Conservation (phyloP, 371 early-diverging fungal genomes). For the Lichtheimia ramosa region DNA sequence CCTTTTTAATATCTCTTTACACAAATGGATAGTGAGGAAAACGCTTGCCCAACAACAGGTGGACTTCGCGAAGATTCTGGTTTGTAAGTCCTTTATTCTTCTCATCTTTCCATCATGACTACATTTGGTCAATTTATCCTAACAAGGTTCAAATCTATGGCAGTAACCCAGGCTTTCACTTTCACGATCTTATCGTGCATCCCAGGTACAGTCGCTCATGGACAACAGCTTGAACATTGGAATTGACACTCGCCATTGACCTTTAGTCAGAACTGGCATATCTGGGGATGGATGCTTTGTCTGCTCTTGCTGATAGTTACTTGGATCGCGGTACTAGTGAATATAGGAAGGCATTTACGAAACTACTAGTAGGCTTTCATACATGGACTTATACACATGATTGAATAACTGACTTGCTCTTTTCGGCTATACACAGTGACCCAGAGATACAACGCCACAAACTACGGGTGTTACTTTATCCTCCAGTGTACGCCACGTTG, state of each 20-base stretch:
- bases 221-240: background rate
- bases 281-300: constrained; percentile 48
- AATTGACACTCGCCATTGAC: background rate
- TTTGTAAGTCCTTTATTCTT: constrained; percentile 18
- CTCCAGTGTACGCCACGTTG: constrained; percentile 43
- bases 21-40: constrained; percentile 7
- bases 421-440: constrained; percentile 16
- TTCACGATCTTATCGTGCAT: constrained; percentile 33
- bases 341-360: constrained; percentile 35
- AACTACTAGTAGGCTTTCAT: constrained; percentile 37
- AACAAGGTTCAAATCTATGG: background rate
- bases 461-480: constrained; percentile 47
- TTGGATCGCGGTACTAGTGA: constrained; percentile 29
- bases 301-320: constrained; percentile 31
- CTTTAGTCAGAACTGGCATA: constrained; percentile 42
- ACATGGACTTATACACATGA: too few relatives aligned
- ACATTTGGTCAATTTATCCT: constrained; percentile 8
- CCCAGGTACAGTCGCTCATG: constrained; percentile 26
- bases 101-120: constrained; percentile 8
- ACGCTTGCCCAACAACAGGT: constrained; percentile 15
- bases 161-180: constrained; percentile 38
- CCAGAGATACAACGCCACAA: constrained; percentile 49
- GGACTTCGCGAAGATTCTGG: constrained; percentile 14
- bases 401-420: too few relatives aligned
- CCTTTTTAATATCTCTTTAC: background rate